These are phyloP conservation scores for Solanum chmielewskii DNA, from an alignment of 257 asterid species.

Conservation along the genomic window DNA sequence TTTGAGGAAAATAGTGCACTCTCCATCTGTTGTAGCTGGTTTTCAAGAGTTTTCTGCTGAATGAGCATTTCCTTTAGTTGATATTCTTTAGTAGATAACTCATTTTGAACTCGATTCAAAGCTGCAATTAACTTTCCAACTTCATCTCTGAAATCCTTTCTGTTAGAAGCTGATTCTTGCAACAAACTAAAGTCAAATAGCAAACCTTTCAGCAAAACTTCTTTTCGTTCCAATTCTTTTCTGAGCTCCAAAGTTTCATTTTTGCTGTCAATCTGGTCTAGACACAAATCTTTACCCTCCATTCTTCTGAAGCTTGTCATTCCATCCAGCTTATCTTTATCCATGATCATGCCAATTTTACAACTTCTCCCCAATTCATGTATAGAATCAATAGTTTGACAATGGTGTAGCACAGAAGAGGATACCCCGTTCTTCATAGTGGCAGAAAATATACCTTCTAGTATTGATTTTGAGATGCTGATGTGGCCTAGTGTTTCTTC, in stretches of 20 bases:
- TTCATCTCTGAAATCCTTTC: conserved; percentile 66
- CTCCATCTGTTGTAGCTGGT: conserved; percentile 43
- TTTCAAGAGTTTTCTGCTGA: conserved; percentile 44
- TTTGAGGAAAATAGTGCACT: conserved; percentile 33
- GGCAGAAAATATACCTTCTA: conserved; percentile 35
- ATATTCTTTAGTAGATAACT: conserved; percentile 40
- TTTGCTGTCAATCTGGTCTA: conserved; percentile 17
- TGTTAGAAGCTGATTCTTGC: conserved; percentile 74
- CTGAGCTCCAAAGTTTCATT: conserved; percentile 31
- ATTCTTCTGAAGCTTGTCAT: neutral
- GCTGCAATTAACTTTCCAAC: conserved; percentile 38
- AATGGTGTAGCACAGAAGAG: conserved; percentile 32
- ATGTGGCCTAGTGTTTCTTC: conserved; percentile 28
- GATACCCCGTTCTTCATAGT: conserved; percentile 31
- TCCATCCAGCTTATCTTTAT: neutral
- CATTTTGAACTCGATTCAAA: conserved; percentile 41
- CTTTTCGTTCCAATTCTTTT: conserved; percentile 56
- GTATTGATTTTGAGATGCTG: conserved; percentile 33
- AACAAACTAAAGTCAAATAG: conserved; percentile 78
- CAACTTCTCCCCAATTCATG: conserved; percentile 8
- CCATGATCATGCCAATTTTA: neutral
- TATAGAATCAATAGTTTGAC: conserved; percentile 28
- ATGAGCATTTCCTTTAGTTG: conserved; percentile 39
- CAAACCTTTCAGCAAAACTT: conserved; percentile 59
- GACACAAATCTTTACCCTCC: conserved; percentile 16